These are phyloP conservation scores for Aspergillus indologenus DNA, from an alignment of 495 filamentous ascomycete genomes.

Conservation along the genomic window DNA sequence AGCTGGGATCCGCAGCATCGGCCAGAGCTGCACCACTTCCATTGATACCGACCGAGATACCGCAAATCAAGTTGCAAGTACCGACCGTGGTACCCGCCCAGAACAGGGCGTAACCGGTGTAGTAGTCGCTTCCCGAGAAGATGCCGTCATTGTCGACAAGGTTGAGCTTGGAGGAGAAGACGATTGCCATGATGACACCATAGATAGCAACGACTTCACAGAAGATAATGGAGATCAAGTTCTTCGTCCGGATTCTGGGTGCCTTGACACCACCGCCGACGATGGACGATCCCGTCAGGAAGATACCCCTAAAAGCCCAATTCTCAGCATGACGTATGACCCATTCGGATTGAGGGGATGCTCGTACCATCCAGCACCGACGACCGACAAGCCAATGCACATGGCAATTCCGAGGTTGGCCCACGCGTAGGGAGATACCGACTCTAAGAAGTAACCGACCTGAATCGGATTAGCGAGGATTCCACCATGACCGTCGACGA, in stretches of 20 bases:
- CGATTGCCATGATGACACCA: conserved; percentile 98
- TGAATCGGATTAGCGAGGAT: conserved; percentile 37
- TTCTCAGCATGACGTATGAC: conserved; percentile 7
- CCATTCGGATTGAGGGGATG: no score
- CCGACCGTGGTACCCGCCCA: conserved; percentile 94
- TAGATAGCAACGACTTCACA: conserved; percentile 99
- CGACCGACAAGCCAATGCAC: conserved; percentile 92
- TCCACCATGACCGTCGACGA: background rate
- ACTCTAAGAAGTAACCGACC: conserved; percentile 93
- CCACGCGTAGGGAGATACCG: conserved; percentile 91
- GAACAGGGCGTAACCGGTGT: conserved; percentile 95
- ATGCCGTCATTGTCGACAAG: conserved; percentile 48
- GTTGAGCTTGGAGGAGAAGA: conserved; percentile 86
- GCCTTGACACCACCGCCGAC: conserved; percentile 94
- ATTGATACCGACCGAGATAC: conserved; percentile 96
- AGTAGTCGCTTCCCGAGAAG: conserved; percentile 70
- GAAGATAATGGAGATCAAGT: conserved; percentile 99
- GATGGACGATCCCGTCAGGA: conserved; percentile 98
- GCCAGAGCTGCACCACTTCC: conserved; percentile 94
- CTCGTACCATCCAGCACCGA: conserved; percentile 92
- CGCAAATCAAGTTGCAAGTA: conserved; percentile 91
- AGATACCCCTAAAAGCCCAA: conserved; percentile 77
- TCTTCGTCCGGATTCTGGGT: conserved; percentile 97
- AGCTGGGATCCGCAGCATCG: conserved; percentile 86
- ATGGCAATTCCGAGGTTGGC: conserved; percentile 86